These are phyloP conservation scores for Cerioporus squamosus DNA, from an alignment of 1,284 basidiomycete species.

Conservation along the genomic window DNA sequence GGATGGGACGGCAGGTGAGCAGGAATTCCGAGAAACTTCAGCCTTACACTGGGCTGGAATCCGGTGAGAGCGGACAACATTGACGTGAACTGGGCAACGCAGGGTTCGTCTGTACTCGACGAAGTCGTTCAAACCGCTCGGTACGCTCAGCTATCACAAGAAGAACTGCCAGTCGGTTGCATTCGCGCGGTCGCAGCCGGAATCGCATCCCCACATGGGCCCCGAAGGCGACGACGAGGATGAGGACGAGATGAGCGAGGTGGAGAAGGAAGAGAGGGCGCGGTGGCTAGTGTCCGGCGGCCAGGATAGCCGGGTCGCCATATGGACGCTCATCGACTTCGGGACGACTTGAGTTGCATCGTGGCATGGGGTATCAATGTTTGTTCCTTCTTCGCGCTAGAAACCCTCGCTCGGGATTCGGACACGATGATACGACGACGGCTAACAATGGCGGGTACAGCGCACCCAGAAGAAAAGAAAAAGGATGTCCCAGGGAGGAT, in stretches of 20 bases:
- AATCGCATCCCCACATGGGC: not conserved
- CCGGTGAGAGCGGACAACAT: not conserved
- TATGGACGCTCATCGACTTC: constrained; percentile 83
- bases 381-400: no score
- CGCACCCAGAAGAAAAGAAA: not conserved
- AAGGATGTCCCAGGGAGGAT: constrained; percentile 23
- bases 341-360: constrained; percentile 34
- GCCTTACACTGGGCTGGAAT: not conserved
- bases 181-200: constrained; percentile 53
- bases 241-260: constrained; percentile 52
- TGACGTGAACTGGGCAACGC: not conserved
- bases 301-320: constrained; percentile 75
- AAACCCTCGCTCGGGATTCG: no score
- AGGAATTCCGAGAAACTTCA: no score
- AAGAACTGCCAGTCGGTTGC: constrained; percentile 70
- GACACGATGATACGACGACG: no score
- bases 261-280: constrained; percentile 55
- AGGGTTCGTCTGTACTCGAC: constrained; percentile 83
- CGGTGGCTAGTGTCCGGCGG: constrained; percentile 77
- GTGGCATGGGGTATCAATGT: not conserved
- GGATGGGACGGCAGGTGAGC: constrained; percentile 90
- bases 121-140: constrained; percentile 76
- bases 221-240: constrained; percentile 42
- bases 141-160: constrained; percentile 81
- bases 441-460: not conserved